A percentile compares a stretch with the other conserved stretches of the same genome.
Conservation (phyloP, 768 basidiomycete genomes). For the Mycena olivaceomarginata region DNA sequence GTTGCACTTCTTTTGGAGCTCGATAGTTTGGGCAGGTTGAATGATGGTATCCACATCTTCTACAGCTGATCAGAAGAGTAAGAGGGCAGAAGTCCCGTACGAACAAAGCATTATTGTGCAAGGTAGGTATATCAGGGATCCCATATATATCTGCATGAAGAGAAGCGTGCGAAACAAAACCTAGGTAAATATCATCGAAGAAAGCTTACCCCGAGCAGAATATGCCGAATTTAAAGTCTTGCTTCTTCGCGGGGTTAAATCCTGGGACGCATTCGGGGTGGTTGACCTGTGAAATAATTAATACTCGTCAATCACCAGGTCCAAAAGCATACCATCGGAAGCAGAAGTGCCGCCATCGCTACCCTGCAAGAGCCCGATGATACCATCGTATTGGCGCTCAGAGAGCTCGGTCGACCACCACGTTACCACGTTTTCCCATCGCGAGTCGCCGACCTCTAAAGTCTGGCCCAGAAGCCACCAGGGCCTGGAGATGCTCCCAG, state of each 20-base stretch:
- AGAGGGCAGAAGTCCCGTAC: not conserved
- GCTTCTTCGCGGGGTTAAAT: conserved; percentile 39
- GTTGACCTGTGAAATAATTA: conserved; percentile 35
- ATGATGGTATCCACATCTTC: conserved; percentile 45
- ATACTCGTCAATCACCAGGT: not conserved
- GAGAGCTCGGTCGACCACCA: conserved; percentile 50
- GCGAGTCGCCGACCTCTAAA: conserved; percentile 35
- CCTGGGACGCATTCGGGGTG: conserved; percentile 45
- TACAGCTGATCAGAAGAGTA: conserved; percentile 31
- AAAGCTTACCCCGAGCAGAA: conserved; percentile 46
- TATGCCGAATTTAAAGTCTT: conserved; percentile 48
- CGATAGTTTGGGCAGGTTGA: conserved; percentile 41
- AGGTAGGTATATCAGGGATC: conserved; percentile 45
- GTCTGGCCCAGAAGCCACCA: conserved; percentile 43
- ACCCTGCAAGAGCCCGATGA: conserved; percentile 49
- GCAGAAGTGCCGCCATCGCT: conserved; percentile 47
- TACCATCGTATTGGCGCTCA: conserved; percentile 45
- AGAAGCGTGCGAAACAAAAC: conserved; percentile 43
- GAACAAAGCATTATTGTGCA: conserved; percentile 41
- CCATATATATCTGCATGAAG: conserved; percentile 49
- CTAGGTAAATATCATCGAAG: conserved; percentile 5
- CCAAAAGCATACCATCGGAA: conserved; percentile 43
- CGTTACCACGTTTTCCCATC: conserved; percentile 41
- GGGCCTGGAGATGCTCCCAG: conserved; percentile 25
- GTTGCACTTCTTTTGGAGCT: conserved; percentile 44